Evolutionary conservation across 345 rosid species (phyloP).

Genomic region (Brassica cretica): DNA sequence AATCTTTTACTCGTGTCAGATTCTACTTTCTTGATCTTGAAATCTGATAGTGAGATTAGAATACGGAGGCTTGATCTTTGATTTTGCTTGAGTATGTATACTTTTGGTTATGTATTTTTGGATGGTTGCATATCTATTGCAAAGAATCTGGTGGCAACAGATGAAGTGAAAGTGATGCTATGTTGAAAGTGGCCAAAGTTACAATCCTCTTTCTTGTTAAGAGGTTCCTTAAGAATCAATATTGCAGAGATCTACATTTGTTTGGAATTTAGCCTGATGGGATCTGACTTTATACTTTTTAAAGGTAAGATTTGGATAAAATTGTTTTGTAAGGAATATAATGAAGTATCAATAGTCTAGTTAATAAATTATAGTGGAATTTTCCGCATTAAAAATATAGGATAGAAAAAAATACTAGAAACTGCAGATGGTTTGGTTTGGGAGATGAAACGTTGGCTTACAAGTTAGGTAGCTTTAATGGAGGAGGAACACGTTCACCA

Average conservation of each 20-base stretch:
- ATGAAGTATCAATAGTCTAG: background rate
- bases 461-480: constrained; percentile 33
- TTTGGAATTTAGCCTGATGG: background rate
- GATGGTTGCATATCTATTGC: background rate
- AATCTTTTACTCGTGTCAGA: background rate
- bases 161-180: background rate
- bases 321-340: background rate
- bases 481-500: constrained; percentile 10
- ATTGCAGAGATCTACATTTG: background rate
- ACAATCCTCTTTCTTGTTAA: background rate
- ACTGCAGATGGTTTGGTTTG: background rate
- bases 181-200: background rate
- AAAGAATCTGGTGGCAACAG: background rate
- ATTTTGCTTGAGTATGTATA: no score
- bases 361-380: no score
- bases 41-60: background rate
- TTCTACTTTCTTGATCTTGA: background rate
- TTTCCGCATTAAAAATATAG: background rate
- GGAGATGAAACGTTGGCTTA: constrained; percentile 21
- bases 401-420: background rate
- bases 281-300: background rate
- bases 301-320: background rate
- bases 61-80: background rate
- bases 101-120: background rate
- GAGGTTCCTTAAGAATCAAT: background rate